Evolutionary conservation across 768 basidiomycete genomes (phyloP), one percentile per base, ranked within the genome.

Genomic region (Dioszegia hungarica): DNA sequence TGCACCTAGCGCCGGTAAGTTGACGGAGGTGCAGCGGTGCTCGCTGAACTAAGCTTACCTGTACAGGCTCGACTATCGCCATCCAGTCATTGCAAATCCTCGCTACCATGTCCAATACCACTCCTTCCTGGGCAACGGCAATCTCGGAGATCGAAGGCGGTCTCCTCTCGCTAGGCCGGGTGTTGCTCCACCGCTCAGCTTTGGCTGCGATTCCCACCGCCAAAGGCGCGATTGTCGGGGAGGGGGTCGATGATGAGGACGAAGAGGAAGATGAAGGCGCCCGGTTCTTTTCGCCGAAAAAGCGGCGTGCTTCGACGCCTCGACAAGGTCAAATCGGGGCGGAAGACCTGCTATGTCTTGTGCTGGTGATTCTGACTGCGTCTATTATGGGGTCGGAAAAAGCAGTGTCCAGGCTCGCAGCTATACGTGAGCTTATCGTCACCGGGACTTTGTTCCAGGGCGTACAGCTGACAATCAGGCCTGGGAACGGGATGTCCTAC

Each of bases 71-170:
- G 8, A 25, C 8, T n/a, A 51, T 51, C 24, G 27, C 49, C 24
- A 38, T 51, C 17, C 49, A 51, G 22, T 51, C 49, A 3, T 27
- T 60, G 28, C 53, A 60, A 37, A 46, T 60, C 28, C 40, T 60
- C 9, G 59, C 53, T 5, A 44, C 45, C 20, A 24, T 56, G 53
- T 24, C 47, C 28, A 60, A 55, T 27, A 12, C 31, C 5, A 49
- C 53, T 1, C 12, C 27, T 6, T 19, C 20, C 2, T 60, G 59
- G 59, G 41, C 59, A 19, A 14, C 5, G 22, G 17, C 38, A 9
- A 43, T 41, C 12, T 17, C 56, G 4, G 10, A 39, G 2, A 2
- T 34, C 11, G 11, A 25, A n/a, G 54, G 43, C 10, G 41, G n/a
- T 25, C 25, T 46, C 5, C 36, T 44, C 11, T 29, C 44, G 17